These are phyloP conservation scores for Podaxis pistillaris DNA, from an alignment of 768 basidiomycete genomes.

Conservation along the genomic window DNA sequence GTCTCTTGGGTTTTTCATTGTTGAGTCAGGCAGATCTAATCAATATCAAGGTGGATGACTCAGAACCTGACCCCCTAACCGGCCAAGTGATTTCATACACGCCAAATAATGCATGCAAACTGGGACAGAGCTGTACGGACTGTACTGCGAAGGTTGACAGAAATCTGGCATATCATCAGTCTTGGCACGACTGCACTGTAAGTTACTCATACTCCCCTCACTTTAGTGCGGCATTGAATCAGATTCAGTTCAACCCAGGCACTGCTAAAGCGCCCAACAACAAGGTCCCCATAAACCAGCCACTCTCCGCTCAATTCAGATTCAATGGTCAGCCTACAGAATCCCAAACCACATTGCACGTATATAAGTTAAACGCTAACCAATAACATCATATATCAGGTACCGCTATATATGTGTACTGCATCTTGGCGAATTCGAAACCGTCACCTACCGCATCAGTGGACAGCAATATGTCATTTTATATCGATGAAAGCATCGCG, in stretches of 20 bases:
- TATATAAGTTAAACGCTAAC: neutral
- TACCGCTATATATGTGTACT: slow-evolving; percentile 41
- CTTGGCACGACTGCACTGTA: slow-evolving; percentile 36
- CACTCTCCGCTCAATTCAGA: neutral
- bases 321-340: neutral
- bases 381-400: neutral
- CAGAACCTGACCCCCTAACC: neutral
- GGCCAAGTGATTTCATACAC: neutral
- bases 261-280: neutral
- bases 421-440: slow-evolving; percentile 29
- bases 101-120: neutral
- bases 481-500: slow-evolving; percentile 30
- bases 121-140: neutral
- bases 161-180: slow-evolving; percentile 16
- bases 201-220: neutral
- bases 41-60: neutral
- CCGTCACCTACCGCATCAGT: slow-evolving; percentile 20
- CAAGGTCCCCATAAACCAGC: slow-evolving; percentile 5
- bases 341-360: neutral
- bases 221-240: neutral
- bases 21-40: no score
- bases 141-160: neutral
- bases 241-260: neutral
- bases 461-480: slow-evolving; percentile 35
- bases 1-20: no score